Evolutionary conservation across 305 asterid species (phyloP), one percentile per base, ranked within the genome.

Genomic region (Rubia tinctorum): DNA sequence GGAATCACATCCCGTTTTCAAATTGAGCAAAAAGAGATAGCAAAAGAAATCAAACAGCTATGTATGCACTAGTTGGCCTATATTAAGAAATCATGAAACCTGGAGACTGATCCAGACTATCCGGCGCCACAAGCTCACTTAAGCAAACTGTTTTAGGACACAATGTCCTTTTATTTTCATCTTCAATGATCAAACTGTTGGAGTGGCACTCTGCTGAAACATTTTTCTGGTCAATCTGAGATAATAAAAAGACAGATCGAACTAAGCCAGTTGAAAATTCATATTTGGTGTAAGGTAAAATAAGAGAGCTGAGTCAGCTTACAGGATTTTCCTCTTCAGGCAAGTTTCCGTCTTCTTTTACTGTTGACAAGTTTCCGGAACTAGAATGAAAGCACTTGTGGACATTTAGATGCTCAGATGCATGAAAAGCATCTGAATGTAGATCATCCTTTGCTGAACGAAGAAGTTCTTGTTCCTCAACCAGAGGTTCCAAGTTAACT

Each of bases 81-180:
- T n/a, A 49, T 27, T 63, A 66, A 71, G 47, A 11, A 17, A n/a
- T 40, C 39, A 66, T 70, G 73, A 39, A 78, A 92, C 99, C 96
- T 86, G 75, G 87, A 59, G 71, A 75, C 40, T 60, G 69, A 75
- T 95, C 96, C 83, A 87, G 84, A 51, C 90, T 87, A 83, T 90
- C 96, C 43, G 88, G 95, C 71, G 79, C 89, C 66, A 69, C 82
- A 73, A 82, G 81, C 79, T 86, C 84, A 67, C 80, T 77, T 73
- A 81, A 82, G 70, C 76, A 68, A 77, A 68, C 71, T 73, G 76
- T 73, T 80, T 76, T 76, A 73, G 80, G 84, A 75, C 69, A 68
- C 67, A 62, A 59, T 69, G 66, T 71, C 63, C 66, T 82, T 77
- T 78, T 84, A 79, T 66, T 84, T 70, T 82, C 77, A 76, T 81